Evolutionary conservation across 768 basidiomycete species (phyloP).

Genomic region (Peribolospora baueri): DNA sequence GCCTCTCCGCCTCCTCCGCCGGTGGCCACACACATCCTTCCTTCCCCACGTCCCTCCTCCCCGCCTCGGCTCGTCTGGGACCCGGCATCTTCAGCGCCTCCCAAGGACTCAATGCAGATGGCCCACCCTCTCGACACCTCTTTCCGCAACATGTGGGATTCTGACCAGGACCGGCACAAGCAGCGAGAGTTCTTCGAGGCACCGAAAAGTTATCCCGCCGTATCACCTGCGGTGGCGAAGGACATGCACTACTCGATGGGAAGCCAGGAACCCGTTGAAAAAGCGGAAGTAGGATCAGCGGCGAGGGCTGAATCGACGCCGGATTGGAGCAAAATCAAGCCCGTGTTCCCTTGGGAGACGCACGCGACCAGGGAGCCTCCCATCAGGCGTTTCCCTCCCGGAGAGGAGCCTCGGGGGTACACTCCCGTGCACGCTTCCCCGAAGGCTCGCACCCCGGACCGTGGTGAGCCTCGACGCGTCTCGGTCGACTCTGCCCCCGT

Average conservation of each 20-base stretch:
- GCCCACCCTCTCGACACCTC: slow-evolving; percentile 42
- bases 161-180: slow-evolving; percentile 22
- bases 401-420: slow-evolving; percentile 25
- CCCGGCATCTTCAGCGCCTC: slow-evolving; percentile 54
- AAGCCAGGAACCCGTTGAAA: slow-evolving; percentile 18
- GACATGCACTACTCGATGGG: slow-evolving; percentile 38
- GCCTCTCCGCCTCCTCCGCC: slow-evolving; percentile 5
- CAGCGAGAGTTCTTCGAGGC: slow-evolving; percentile 33
- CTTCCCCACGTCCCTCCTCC: slow-evolving; percentile 22
- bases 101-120: slow-evolving; percentile 35
- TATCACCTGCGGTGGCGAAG: slow-evolving; percentile 33
- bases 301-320: slow-evolving; percentile 31
- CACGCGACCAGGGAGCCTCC: slow-evolving; percentile 13
- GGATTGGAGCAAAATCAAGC: slow-evolving; percentile 44
- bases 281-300: slow-evolving; percentile 25
- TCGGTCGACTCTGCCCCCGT: not conserved
- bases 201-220: slow-evolving; percentile 36
- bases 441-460: not conserved
- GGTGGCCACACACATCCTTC: not conserved
- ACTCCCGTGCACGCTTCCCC: not conserved
- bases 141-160: slow-evolving; percentile 73
- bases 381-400: slow-evolving; percentile 46
- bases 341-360: slow-evolving; percentile 89
- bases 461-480: not conserved
- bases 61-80: slow-evolving; percentile 56